Percentiles rank a stretch among this genome's conserved stretches.
These are phyloP conservation scores for Aspergillus biplanus DNA, from an alignment of 495 filamentous ascomycete species.

Conservation along the genomic window DNA sequence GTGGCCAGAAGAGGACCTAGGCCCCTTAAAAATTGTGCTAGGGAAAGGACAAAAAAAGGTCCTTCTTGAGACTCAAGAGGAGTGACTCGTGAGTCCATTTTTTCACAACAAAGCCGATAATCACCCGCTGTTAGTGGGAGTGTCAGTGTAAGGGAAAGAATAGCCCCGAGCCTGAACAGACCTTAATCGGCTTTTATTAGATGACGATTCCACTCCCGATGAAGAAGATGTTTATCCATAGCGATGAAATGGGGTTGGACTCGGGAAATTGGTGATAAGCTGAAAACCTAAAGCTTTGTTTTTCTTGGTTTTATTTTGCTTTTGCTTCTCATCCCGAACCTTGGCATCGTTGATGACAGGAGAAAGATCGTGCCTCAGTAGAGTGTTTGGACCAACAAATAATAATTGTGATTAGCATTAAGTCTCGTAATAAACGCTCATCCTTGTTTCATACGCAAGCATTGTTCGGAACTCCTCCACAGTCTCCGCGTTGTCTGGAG, in stretches of 20 bases:
- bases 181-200: constrained; percentile 11
- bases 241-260: constrained; percentile 12
- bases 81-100: no score
- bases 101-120: constrained; percentile 20
- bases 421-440: neutral
- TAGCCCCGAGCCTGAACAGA: neutral
- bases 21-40: neutral
- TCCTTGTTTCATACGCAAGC: neutral
- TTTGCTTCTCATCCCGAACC: no score
- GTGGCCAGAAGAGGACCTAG: neutral
- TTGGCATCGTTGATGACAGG: no score
- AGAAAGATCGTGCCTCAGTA: no score
- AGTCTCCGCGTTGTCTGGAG: no score
- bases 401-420: neutral
- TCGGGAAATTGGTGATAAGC: constrained; percentile 4
- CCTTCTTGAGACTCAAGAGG: neutral
- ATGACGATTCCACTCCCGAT: constrained; percentile 11
- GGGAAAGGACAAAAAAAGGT: neutral
- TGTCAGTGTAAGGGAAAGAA: constrained; percentile 1
- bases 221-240: constrained; percentile 6
- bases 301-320: no score
- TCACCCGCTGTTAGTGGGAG: constrained; percentile 19
- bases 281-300: neutral
- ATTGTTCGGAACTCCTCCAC: neutral
- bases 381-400: neutral